Percentiles rank a stretch among this genome's conserved stretches.
Evolutionary conservation across 306 rosid genomes (phyloP).

Genomic region (Sechiopsis laciniata): DNA sequence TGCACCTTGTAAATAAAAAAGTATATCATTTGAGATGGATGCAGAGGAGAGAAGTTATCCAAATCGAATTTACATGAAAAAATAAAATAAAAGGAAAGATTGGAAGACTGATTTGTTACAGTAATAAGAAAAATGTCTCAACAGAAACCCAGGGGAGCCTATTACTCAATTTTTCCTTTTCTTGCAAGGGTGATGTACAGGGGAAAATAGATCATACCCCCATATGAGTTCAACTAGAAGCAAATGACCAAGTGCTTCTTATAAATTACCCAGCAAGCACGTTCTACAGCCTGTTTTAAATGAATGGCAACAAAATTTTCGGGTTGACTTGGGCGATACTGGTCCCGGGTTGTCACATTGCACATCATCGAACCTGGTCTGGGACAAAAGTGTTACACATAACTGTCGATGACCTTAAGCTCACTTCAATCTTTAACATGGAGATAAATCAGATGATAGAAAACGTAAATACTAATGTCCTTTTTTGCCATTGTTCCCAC

Average conservation of each 20-base stretch:
- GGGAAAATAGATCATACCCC: background rate
- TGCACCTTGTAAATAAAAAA: background rate
- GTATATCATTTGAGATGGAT: background rate
- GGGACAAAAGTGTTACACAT: background rate
- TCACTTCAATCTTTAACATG: conserved; percentile 9
- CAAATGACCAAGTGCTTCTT: background rate
- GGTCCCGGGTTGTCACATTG: background rate
- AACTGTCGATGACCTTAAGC: background rate
- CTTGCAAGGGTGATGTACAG: background rate
- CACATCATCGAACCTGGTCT: background rate
- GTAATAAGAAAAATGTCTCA: background rate
- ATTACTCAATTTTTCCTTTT: background rate
- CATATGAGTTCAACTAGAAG: conserved; percentile 1
- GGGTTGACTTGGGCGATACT: background rate
- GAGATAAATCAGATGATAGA: background rate
- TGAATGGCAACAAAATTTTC: background rate
- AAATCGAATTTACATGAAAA: background rate
- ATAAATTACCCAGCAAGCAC: background rate
- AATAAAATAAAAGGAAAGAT: background rate
- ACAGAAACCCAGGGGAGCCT: background rate
- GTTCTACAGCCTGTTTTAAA: background rate
- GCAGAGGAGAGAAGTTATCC: background rate
- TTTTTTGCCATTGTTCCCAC: no score
- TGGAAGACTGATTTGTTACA: conserved; percentile 7
- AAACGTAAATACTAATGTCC: no score